A percentile compares a stretch with the other conserved stretches of the same genome.
Conservation (phyloP, 169 alveolate species). For the Plasmodium yoelii region DNA sequence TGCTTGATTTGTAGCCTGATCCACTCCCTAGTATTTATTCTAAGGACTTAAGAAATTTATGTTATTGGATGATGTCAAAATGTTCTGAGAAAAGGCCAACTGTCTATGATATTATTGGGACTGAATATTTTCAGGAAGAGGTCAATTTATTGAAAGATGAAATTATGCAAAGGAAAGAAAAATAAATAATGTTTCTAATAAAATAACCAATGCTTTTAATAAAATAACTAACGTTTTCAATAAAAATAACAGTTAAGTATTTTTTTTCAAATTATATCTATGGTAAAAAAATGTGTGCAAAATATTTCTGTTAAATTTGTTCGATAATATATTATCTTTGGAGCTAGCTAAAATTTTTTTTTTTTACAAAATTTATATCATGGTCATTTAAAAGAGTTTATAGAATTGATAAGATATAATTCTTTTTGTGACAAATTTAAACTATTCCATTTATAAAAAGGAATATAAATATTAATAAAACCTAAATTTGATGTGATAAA, state of each 20-base stretch:
- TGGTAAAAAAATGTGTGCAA: background rate
- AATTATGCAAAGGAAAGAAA: conserved; percentile 6
- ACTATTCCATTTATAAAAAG: conserved; percentile 54
- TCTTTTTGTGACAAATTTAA: conserved; percentile 27
- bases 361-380: no score
- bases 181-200: background rate
- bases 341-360: no score
- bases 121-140: conserved; percentile 69
- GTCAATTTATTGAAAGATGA: conserved; percentile 55
- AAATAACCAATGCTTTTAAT: no score
- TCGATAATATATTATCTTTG: no score
- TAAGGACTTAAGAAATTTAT: conserved; percentile 44
- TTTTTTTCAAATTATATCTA: background rate
- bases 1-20: conserved; percentile 33
- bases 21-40: conserved; percentile 72
- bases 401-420: conserved; percentile 8
- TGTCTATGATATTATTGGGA: conserved; percentile 49
- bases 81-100: conserved; percentile 65
- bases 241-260: background rate
- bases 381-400: background rate
- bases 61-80: conserved; percentile 73
- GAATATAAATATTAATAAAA: conserved; percentile 24
- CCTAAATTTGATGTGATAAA: conserved; percentile 29
- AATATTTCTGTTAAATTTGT: no score
- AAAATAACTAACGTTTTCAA: background rate